Evolutionary conservation across 1,139 yeast genomes (phyloP).

Genomic region (Magnusiomyces sp.): DNA sequence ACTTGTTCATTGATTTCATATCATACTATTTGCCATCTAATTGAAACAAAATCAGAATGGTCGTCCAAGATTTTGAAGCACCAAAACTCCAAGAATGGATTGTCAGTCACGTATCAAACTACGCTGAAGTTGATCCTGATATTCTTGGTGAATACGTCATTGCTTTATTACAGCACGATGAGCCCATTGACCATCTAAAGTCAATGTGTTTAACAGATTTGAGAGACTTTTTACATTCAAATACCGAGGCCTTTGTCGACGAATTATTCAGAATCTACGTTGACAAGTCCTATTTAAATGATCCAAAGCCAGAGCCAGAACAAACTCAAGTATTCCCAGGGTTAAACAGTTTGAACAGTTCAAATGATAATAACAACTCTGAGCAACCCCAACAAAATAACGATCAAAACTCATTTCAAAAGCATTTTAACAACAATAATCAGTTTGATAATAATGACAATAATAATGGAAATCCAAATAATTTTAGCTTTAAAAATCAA

Average conservation of each 20-base stretch:
- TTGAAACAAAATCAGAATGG: constrained; percentile 5
- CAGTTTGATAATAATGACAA: constrained; percentile 1
- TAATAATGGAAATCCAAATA: constrained; percentile 3
- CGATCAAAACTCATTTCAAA: background rate
- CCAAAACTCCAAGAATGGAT: constrained; percentile 35
- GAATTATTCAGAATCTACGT: constrained; percentile 19
- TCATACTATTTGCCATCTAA: background rate
- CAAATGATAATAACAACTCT: background rate
- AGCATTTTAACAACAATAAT: constrained; percentile 2
- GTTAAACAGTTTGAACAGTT: background rate
- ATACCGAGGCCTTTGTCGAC: constrained; percentile 23
- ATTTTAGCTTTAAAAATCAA: constrained; percentile 5
- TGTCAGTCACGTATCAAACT: constrained; percentile 26
- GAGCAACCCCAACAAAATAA: background rate
- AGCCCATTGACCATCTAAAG: constrained; percentile 28
- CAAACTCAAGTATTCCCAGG: background rate
- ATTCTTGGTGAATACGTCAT: constrained; percentile 40
- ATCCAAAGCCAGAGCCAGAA: background rate
- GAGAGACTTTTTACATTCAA: constrained; percentile 30
- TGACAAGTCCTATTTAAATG: constrained; percentile 9
- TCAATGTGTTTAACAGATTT: constrained; percentile 32
- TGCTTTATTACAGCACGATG: constrained; percentile 36
- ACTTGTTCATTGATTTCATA: background rate
- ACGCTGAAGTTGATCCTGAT: constrained; percentile 34
- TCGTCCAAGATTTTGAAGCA: constrained; percentile 10